Evolutionary conservation across 345 rosid genomes (phyloP).

Genomic region (Eutrema japonicum): DNA sequence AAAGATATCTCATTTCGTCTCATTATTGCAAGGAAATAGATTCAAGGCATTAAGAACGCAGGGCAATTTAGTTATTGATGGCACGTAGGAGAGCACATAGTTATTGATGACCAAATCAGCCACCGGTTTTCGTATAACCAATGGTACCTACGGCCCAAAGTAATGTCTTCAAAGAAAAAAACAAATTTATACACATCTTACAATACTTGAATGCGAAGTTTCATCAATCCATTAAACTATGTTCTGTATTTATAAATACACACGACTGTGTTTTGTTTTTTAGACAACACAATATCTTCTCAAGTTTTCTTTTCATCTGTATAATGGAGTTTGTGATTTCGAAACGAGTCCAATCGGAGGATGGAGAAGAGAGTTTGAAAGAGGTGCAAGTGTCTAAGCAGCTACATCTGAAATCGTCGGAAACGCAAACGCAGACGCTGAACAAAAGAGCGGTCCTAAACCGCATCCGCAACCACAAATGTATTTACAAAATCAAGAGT

Average conservation of each 20-base stretch:
- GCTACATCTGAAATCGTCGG: conserved; percentile 41
- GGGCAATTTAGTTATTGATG: background rate
- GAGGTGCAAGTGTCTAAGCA: conserved; percentile 42
- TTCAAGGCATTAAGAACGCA: conserved; percentile 7
- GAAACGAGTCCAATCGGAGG: conserved; percentile 9
- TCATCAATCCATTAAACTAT: conserved; percentile 30
- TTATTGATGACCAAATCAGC: conserved; percentile 34
- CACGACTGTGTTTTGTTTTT: conserved; percentile 1
- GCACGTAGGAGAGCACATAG: conserved; percentile 40
- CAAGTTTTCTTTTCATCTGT: background rate
- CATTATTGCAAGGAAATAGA: background rate
- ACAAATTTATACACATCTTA: background rate
- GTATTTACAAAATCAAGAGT: conserved; percentile 44
- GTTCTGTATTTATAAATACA: conserved; percentile 21
- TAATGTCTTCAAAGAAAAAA: background rate
- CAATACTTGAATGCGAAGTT: conserved; percentile 26
- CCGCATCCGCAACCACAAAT: conserved; percentile 45
- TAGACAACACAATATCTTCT: conserved; percentile 18
- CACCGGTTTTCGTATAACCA: conserved; percentile 43
- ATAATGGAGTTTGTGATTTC: conserved; percentile 32
- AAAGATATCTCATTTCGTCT: background rate
- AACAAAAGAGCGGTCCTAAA: conserved; percentile 45
- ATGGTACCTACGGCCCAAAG: conserved; percentile 34
- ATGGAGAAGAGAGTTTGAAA: conserved; percentile 35
- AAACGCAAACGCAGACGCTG: conserved; percentile 40